Conservation (phyloP, 2,329 filamentous ascomycete genomes). For the Xylaria sp. region DNA sequence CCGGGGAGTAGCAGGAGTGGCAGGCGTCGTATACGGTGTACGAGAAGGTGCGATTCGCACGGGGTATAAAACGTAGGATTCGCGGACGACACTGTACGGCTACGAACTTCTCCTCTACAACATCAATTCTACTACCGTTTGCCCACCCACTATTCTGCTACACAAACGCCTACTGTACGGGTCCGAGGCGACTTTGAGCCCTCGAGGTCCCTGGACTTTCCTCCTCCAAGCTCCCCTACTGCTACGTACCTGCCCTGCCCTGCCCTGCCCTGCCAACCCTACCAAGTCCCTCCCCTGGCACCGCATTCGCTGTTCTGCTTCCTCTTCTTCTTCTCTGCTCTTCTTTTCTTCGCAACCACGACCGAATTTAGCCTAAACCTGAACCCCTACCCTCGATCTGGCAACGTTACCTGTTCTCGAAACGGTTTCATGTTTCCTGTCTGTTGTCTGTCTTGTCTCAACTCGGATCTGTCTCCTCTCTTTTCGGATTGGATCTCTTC, state of each 20-base stretch:
- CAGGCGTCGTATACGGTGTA: too few relatives aligned
- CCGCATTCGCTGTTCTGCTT: too few relatives aligned
- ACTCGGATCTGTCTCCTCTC: neutral
- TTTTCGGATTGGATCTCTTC: neutral
- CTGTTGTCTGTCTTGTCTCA: neutral
- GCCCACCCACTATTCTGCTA: too few relatives aligned
- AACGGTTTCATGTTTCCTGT: neutral
- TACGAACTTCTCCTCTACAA: too few relatives aligned
- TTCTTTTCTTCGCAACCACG: neutral
- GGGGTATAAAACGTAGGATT: too few relatives aligned
- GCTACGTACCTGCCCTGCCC: neutral
- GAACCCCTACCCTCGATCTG: neutral
- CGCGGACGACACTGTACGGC: too few relatives aligned
- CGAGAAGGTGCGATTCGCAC: too few relatives aligned
- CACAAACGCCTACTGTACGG: neutral
- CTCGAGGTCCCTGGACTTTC: neutral
- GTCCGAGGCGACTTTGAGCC: neutral
- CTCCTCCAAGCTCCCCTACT: too few relatives aligned
- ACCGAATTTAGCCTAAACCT: neutral
- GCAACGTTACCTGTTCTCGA: neutral
- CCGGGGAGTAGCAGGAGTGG: too few relatives aligned
- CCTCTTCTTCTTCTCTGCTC: neutral
- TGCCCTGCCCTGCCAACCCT: neutral
- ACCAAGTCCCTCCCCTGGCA: neutral
- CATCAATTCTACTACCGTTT: too few relatives aligned